A percentile compares a stretch with the other conserved stretches of the same genome.
These are phyloP conservation scores for Podochytrium sp. DNA, from an alignment of 192 early-diverging fungal genomes.

Conservation along the genomic window DNA sequence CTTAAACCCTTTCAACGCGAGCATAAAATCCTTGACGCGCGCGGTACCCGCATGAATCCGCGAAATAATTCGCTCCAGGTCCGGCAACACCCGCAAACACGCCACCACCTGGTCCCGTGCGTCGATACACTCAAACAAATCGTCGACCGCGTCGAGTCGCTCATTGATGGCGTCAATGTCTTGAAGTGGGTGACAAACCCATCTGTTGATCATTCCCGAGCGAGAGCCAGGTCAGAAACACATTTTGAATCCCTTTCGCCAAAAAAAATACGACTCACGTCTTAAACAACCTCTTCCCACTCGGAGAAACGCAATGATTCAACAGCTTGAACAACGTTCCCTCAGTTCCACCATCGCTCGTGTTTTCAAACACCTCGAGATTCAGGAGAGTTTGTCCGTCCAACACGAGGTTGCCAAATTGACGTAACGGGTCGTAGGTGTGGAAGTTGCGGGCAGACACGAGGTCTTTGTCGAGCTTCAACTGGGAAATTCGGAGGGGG, in stretches of 20 bases:
- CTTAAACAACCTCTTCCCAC: constrained; percentile 65
- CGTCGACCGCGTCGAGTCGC: constrained; percentile 88
- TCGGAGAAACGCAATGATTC: constrained; percentile 83
- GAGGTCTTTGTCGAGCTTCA: constrained; percentile 86
- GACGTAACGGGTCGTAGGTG: constrained; percentile 82
- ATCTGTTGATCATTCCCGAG: no score
- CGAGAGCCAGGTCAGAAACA: neutral
- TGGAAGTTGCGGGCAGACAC: constrained; percentile 84
- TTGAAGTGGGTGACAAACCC: constrained; percentile 90
- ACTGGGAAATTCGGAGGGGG: constrained; percentile 40
- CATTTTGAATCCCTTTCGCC: neutral
- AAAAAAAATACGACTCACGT: constrained; percentile 17
- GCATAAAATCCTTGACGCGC: constrained; percentile 83
- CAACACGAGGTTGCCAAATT: constrained; percentile 75
- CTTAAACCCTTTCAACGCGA: constrained; percentile 63
- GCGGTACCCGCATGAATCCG: constrained; percentile 87
- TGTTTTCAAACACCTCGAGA: constrained; percentile 89
- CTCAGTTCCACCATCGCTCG: constrained; percentile 67
- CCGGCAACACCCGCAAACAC: constrained; percentile 63
- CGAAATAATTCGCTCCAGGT: constrained; percentile 89
- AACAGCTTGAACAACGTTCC: constrained; percentile 88
- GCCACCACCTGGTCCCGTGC: constrained; percentile 27
- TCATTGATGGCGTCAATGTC: constrained; percentile 69
- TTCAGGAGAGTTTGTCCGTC: constrained; percentile 94
- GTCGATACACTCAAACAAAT: constrained; percentile 56